Base-by-base conservation (phyloP, 306 rosid species). In the Comarum palustre region DNA sequence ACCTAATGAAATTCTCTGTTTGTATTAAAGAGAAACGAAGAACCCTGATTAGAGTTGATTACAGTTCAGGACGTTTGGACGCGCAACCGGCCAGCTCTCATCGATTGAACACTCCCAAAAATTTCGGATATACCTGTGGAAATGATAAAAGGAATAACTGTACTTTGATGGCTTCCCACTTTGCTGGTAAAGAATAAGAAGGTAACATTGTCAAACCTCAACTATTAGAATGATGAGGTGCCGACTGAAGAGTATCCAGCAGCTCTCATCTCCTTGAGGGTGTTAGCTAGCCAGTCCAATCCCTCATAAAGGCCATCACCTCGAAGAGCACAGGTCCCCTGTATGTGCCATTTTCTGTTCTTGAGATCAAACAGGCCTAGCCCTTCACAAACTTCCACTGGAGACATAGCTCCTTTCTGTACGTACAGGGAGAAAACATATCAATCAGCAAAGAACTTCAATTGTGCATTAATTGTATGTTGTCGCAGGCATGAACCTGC, bases 231-330 rank as follows among this genome's bases (percentile, higher is more conserved):
- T 22, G 98, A 84, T 14, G 92, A 86, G 74, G 97, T 62, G 75
- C 98, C 97, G 2, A 81, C 86, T 31, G 90, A 87, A 75, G 96
- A 87, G 80, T 83, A 89, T 77, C 96, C 90, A 54, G 90, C 87
- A 78, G 96, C 98, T 72, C 82, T 82, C 84, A 80, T 91, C 78
- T 91, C 96, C 85, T 93, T 93, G 71, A 93, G 86, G 32, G 97
- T 93, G 77, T 87, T 83, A 64, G 97, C 86, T 82, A 93, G 83
- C 98, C 97, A 93, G 82, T 93, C 98, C 85, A 93, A 74, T 47
- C 98, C 98, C 77, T 93, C 98, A 50, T 91, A 93, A 75, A 93
- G 98, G 19, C 98, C 98, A 74, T 93, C 98, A 41, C 98, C 98
- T 71, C 82, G 80, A 6, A 93, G 90, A 1, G 98, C 98, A 71